These are phyloP conservation scores for Citrullus colocynthis DNA, from an alignment of 306 rosid genomes.

Conservation along the genomic window DNA sequence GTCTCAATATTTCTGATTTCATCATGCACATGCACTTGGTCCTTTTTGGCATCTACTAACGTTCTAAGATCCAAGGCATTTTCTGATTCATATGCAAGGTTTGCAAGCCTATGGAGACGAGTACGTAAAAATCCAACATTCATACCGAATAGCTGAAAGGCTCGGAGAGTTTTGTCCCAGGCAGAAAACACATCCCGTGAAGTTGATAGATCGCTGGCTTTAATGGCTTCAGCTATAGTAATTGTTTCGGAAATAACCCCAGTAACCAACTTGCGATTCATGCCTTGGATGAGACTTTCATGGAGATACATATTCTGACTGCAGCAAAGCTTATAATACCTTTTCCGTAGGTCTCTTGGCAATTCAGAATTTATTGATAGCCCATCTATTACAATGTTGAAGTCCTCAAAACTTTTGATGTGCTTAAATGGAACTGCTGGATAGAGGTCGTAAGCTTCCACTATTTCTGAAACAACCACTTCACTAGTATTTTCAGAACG, in stretches of 20 bases:
- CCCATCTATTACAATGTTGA: constrained; percentile 44
- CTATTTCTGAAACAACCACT: constrained; percentile 43
- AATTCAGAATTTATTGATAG: constrained; percentile 41
- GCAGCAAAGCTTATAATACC: constrained; percentile 60
- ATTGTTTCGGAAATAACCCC: constrained; percentile 51
- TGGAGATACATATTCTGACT: constrained; percentile 68
- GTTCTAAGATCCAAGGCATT: constrained; percentile 28
- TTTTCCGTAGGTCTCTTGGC: constrained; percentile 34
- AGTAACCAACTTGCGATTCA: constrained; percentile 26
- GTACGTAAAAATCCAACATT: constrained; percentile 55
- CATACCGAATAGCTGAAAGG: constrained; percentile 66
- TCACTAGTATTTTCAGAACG: constrained; percentile 43
- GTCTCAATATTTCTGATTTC: constrained; percentile 49
- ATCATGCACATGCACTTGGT: constrained; percentile 25
- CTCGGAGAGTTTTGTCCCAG: constrained; percentile 61
- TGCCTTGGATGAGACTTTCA: constrained; percentile 39
- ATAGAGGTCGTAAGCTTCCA: constrained; percentile 24
- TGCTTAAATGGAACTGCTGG: constrained; percentile 34
- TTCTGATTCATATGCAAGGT: constrained; percentile 40
- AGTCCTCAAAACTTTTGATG: constrained; percentile 35
- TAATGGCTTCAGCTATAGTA: constrained; percentile 41
- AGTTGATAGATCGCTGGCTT: constrained; percentile 33
- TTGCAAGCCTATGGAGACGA: constrained; percentile 34
- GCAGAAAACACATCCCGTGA: constrained; percentile 30
- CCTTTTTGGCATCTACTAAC: constrained; percentile 26